Evolutionary conservation across 495 filamentous ascomycete genomes (phyloP), one percentile per base, ranked within the genome.

Genomic region (Talaromyces thailandensis): DNA sequence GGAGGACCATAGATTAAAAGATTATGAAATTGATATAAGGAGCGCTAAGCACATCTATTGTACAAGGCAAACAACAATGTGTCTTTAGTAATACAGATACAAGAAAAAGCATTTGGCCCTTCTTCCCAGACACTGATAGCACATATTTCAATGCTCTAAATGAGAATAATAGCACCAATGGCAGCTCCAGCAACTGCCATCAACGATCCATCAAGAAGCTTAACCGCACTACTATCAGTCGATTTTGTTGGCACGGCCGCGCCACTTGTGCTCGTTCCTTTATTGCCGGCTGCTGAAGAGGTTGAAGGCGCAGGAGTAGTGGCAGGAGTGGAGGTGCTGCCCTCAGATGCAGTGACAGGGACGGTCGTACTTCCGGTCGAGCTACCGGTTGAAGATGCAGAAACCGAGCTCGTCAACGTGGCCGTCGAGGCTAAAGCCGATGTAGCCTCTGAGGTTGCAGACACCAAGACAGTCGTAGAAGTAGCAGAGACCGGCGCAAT

Each of bases 151-250:
- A 48, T 28, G 4, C 48, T 9, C 55, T 65, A 69, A n/a, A 67
- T 21, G 26, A 69, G 23, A 28, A 61, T 51, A 31, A 70, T 56
- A 29, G 55, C 64, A 14, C 64, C 68, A 26, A 78, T 75, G 62
- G 73, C 77, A 60, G 65, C 75, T 28, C 70, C 77, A 12, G 64
- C 64, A 31, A 66, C 43, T 16, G 61, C 66, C 58, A 70, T 50
- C 31, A 64, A 37, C 9, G 67, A 61, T 3, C 66, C 66, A 28
- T 28, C 55, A 14, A 66, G 61, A 1, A 56, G 40, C 14, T 24
- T 37, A 48, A 59, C 67, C 26, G 64, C 64, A 58, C 63, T 66
- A 26, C 62, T 60, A 51, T 64, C 60, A 29, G 63, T 26, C 9
- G 62, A 28, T 28, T 55, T 25, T 28, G 24, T 29, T 62, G 16